Evolutionary conservation across 179 eudicot genomes (phyloP), one percentile per base, ranked within the genome.

Genomic region (Silene coronaria): DNA sequence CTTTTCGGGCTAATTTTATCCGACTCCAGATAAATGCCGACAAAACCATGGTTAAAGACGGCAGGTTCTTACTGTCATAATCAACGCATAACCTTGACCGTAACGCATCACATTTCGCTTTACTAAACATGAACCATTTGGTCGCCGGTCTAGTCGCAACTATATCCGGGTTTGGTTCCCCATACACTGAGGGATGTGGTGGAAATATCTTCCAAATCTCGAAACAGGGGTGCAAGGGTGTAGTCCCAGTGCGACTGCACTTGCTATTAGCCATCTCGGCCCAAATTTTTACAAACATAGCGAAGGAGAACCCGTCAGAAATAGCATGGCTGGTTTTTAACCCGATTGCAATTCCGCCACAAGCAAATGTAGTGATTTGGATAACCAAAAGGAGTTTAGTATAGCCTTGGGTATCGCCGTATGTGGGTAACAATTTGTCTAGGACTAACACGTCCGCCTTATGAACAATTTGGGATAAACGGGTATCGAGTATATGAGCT

Each of bases 331-430:
- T 85, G 26, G 81, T 71, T 13, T 55, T 80, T 0, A 85, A n/a
- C 8, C 82, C 82, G 17, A 87, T 73, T 1, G 86, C 85, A 6
- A 83, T 3, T 13, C 88, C 86, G 55, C 88, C 88, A 32, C 88
- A 83, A 0, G 51, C 10, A 69, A 87, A 87, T 45, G 36, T 23
- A 17, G 36, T 80, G 26, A 79, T 73, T 61, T 86, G 86, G 12
- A 38, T 38, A 38, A 38, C 45, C 45, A 38, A 9, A 9, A 38
- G 45, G 45, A 38, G 45, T 38, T 76, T 75, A 5, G 64, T 53
- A 27, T 21, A 61, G 10, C 86, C 87, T 27, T 75, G 79, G 17
- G 51, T 23, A 4, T 71, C 19, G 16, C 78, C 81, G 14, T 57
- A 61, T 0, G 80, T 59, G 10, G 82, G 71, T 19, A 82, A 28